Base-by-base conservation (phyloP, 768 basidiomycete species). In the Suillus ampliporus region DNA sequence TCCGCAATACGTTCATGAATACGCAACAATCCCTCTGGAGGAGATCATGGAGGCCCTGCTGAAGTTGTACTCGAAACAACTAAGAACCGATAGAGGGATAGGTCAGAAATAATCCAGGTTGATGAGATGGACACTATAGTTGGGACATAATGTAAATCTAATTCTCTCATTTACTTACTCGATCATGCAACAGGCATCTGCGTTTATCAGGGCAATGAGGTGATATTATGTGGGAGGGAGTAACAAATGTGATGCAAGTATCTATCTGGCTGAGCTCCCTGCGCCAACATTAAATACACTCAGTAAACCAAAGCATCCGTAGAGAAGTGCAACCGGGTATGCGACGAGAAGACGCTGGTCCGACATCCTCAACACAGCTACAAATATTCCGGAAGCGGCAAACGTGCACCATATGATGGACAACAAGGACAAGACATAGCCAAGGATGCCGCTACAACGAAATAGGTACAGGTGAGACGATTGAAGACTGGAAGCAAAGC, bases 321-420 rank as follows among this genome's bases (percentile, higher is more conserved):
- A 99, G 26, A 99, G 80, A 58, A 99, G 78, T 41, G 93, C 95
- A 57, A 99, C 89, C 13, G 97, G 97, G 77, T 99, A 99, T 66
- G 96, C 97, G 44, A 99, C 95, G 26, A 99, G 86, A 31, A 98
- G 80, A 53, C 96, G 84, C 74, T 99, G 97, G 66, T 96, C 91
- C 10, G 94, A 94, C 93, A 99, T 96, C 66, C 93, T 87, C 57
- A 99, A 82, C 43, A 98, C 95, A 3, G 94, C 91, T 10, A 97
- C 94, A 69, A 99, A 99, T 61, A 99, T 99, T 15, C 90, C 90
- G 2, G 94, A 96, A 13, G 97, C 97, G 7, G 96, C 87, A 71
- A 97, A 95, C 40, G 97, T 97, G 79, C 95, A 99, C 97, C 97
- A 99, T 50, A 93, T 75, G 66, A 99, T 94, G 2, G 91, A 93